Percentiles rank a stretch among this genome's conserved stretches.
Evolutionary conservation across 2,329 filamentous ascomycete genomes (phyloP).

Genomic region (Colletotrichum musicola): DNA sequence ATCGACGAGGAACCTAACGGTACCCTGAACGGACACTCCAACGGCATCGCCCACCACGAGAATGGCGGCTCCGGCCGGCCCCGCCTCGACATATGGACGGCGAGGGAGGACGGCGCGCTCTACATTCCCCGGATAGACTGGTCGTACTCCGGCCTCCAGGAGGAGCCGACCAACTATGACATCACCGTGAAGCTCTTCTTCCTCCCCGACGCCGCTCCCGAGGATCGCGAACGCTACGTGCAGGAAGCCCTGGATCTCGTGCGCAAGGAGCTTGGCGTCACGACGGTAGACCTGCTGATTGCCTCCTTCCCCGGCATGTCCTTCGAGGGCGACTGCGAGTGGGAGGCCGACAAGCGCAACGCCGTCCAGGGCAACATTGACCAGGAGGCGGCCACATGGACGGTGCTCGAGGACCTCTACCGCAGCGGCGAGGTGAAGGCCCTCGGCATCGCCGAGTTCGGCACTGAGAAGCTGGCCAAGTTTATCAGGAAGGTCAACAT

Average conservation of each 20-base stretch:
- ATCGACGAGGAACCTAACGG: slow-evolving; percentile 45
- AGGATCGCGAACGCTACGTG: slow-evolving; percentile 77
- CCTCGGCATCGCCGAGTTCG: slow-evolving; percentile 92
- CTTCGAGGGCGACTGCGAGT: slow-evolving; percentile 93
- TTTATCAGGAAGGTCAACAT: slow-evolving; percentile 80
- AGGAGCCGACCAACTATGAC: slow-evolving; percentile 89
- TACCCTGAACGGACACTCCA: slow-evolving; percentile 40
- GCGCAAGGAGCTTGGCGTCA: slow-evolving; percentile 80
- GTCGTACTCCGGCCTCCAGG: slow-evolving; percentile 76
- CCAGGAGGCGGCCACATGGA: slow-evolving; percentile 77
- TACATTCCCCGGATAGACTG: slow-evolving; percentile 86
- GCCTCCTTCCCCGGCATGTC: slow-evolving; percentile 93
- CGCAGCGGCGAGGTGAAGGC: slow-evolving; percentile 77
- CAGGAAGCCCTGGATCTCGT: slow-evolving; percentile 85
- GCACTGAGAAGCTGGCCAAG: slow-evolving; percentile 81
- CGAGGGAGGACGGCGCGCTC: slow-evolving; percentile 66
- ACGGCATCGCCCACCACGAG: slow-evolving; percentile 47
- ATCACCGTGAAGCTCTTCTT: slow-evolving; percentile 97
- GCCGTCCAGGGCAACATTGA: slow-evolving; percentile 73
- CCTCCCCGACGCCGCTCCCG: slow-evolving; percentile 76
- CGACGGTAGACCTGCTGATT: slow-evolving; percentile 87
- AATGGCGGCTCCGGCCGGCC: slow-evolving; percentile 45
- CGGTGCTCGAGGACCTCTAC: slow-evolving; percentile 80
- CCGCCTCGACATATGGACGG: slow-evolving; percentile 74
- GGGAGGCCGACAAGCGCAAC: slow-evolving; percentile 75